These are phyloP conservation scores for Lactarius evosmus DNA, from an alignment of 768 basidiomycete genomes.

Conservation along the genomic window DNA sequence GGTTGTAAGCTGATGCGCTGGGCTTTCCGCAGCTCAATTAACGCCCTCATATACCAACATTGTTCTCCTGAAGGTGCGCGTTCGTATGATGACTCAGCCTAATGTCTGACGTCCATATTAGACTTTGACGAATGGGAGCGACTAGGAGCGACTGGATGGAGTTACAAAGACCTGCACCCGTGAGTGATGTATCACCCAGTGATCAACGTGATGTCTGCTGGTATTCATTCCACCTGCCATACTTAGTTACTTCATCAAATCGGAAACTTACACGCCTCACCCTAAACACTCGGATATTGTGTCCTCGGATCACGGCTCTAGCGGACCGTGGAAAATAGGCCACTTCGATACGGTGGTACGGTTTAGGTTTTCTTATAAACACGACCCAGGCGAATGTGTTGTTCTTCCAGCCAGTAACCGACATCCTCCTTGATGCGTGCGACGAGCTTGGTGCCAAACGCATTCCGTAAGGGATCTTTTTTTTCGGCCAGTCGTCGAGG, in stretches of 20 bases:
- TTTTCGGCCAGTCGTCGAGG: background rate
- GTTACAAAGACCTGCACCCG: slow-evolving; percentile 29
- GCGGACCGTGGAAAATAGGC: slow-evolving; percentile 21
- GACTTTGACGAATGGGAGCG: slow-evolving; percentile 30
- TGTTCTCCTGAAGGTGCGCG: slow-evolving; percentile 22
- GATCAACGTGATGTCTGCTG: background rate
- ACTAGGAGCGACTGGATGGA: slow-evolving; percentile 29
- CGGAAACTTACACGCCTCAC: slow-evolving; percentile 21
- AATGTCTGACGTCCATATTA: background rate
- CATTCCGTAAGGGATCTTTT: slow-evolving; percentile 8
- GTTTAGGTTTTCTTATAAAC: background rate
- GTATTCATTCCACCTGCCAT: background rate
- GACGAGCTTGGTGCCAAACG: slow-evolving; percentile 24
- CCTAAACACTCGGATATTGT: slow-evolving; percentile 11
- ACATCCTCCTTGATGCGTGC: slow-evolving; percentile 15
- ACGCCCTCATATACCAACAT: slow-evolving; percentile 25
- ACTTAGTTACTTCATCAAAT: slow-evolving; percentile 24
- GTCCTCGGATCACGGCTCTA: slow-evolving; percentile 16
- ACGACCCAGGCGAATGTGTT: background rate
- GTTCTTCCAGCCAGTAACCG: slow-evolving; percentile 17
- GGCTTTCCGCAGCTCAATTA: slow-evolving; percentile 16
- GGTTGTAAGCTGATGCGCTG: background rate
- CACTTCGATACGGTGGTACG: slow-evolving; percentile 7
- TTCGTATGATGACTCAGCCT: background rate
- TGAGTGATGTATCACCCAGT: slow-evolving; percentile 1